phyloP scores from a whole-genome alignment of 257 asterid genomes.

The Solanum habrochaites region DNA sequence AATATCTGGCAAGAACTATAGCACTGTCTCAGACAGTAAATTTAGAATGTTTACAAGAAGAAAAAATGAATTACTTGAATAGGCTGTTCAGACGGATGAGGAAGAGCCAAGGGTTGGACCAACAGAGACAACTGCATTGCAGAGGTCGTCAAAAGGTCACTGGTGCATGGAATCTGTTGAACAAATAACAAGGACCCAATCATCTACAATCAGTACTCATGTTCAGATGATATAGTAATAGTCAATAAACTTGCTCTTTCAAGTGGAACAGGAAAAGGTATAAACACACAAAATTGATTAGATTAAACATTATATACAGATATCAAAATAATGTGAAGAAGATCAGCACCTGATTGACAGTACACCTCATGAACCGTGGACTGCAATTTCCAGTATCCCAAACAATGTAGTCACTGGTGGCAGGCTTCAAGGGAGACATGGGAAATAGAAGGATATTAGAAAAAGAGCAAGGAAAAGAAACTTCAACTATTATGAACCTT shows the following conservation, averaged over 20 bases:
- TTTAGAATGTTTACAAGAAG: neutral
- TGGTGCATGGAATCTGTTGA: slow-evolving; percentile 79
- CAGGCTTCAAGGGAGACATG: slow-evolving; percentile 51
- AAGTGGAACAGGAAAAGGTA: slow-evolving; percentile 10
- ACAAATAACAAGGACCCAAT: neutral
- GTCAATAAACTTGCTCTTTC: neutral
- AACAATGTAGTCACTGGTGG: slow-evolving; percentile 85
- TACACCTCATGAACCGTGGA: slow-evolving; percentile 94
- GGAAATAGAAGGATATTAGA: neutral
- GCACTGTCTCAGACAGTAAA: neutral
- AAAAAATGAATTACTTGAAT: slow-evolving; percentile 54
- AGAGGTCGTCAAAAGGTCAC: slow-evolving; percentile 82
- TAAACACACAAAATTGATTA: neutral
- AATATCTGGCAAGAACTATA: neutral
- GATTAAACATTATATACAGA: neutral
- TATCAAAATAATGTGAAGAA: neutral
- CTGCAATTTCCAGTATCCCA: slow-evolving; percentile 95
- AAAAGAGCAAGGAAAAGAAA: neutral
- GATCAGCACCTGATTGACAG: slow-evolving; percentile 64
- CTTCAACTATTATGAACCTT: neutral
- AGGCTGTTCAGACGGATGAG: slow-evolving; percentile 93
- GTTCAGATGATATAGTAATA: neutral
- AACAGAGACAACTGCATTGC: slow-evolving; percentile 90
- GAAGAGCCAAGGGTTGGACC: slow-evolving; percentile 97
- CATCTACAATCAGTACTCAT: neutral